Conservation (phyloP, 2,329 filamentous ascomycete genomes). For the Alternaria longipes region DNA sequence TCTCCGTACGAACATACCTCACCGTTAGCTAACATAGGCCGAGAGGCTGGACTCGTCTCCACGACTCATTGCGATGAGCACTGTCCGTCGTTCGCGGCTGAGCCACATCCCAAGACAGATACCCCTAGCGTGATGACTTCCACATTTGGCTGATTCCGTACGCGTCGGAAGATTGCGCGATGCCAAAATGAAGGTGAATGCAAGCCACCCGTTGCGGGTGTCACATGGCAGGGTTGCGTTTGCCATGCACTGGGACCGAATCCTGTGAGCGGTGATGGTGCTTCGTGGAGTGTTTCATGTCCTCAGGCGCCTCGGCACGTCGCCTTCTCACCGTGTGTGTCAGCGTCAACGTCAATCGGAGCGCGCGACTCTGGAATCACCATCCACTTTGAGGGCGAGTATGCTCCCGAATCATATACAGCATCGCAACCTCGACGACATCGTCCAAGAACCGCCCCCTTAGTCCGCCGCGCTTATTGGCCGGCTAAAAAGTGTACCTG, state of each 20-base stretch:
- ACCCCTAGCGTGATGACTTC: slow-evolving; percentile 2
- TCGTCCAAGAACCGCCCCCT: slow-evolving; percentile 5
- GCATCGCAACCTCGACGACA: slow-evolving; percentile 3
- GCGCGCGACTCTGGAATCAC: slow-evolving; percentile 3
- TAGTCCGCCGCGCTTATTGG: slow-evolving; percentile 14
- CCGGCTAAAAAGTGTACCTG: slow-evolving; percentile 35
- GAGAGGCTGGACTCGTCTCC: slow-evolving; percentile 14
- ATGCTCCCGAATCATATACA: slow-evolving; percentile 4
- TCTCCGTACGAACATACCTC: slow-evolving; percentile 2
- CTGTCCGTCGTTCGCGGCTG: slow-evolving; percentile 15
- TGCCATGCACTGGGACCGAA: slow-evolving; percentile 5
- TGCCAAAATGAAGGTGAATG: slow-evolving; percentile 9
- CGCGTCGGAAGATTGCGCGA: slow-evolving; percentile 16
- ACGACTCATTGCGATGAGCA: slow-evolving; percentile 13
- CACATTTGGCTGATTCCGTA: not conserved
- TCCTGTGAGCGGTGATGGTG: not conserved
- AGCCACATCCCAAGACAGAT: slow-evolving; percentile 3
- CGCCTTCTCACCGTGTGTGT: not conserved
- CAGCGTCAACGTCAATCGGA: not conserved
- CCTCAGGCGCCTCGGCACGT: not conserved
- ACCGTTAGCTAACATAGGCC: not conserved
- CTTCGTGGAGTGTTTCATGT: slow-evolving; percentile 10
- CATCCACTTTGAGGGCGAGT: not conserved
- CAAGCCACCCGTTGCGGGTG: slow-evolving; percentile 27
- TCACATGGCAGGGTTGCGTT: slow-evolving; percentile 8